A percentile compares a stretch with the other conserved stretches of the same genome.
Conservation (phyloP, 768 basidiomycete genomes). For the Mycena sanguinolenta region DNA sequence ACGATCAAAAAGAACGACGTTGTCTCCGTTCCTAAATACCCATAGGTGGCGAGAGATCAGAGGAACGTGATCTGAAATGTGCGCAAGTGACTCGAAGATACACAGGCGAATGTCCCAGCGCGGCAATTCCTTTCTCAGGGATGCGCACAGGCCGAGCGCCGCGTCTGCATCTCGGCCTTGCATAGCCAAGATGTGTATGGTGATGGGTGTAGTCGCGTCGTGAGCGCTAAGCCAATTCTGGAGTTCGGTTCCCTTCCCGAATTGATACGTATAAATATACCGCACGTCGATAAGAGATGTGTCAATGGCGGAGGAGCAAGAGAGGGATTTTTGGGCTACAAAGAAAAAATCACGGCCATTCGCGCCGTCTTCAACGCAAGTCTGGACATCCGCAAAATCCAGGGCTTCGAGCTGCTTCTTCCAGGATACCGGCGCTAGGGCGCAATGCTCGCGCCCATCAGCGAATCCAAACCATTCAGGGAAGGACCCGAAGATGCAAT, state of each 20-base stretch:
- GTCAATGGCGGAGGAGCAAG: no score
- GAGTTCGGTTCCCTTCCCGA: constrained; percentile 11
- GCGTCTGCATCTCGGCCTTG: constrained; percentile 12
- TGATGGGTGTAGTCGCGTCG: not conserved
- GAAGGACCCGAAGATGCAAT: constrained; percentile 21
- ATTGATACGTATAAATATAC: not conserved
- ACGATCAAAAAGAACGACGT: not conserved
- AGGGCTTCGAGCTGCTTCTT: not conserved
- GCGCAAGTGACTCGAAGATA: constrained; percentile 1
- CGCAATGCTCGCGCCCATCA: constrained; percentile 8
- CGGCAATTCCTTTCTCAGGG: constrained; percentile 1
- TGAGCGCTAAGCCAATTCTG: not conserved
- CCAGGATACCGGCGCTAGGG: constrained; percentile 1
- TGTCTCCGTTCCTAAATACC: not conserved
- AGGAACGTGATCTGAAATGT: not conserved
- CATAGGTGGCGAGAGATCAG: not conserved
- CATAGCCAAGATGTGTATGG: not conserved
- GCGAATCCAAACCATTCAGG: constrained; percentile 18
- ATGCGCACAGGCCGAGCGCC: constrained; percentile 1
- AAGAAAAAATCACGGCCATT: constrained; percentile 18
- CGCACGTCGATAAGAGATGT: not conserved
- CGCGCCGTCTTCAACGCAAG: not conserved
- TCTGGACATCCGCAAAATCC: constrained; percentile 8
- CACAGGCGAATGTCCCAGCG: constrained; percentile 17
- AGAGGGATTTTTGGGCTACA: constrained; percentile 6